phyloP scores from a whole-genome alignment of 139 green algal genomes.

The Tetraselmis striata region DNA sequence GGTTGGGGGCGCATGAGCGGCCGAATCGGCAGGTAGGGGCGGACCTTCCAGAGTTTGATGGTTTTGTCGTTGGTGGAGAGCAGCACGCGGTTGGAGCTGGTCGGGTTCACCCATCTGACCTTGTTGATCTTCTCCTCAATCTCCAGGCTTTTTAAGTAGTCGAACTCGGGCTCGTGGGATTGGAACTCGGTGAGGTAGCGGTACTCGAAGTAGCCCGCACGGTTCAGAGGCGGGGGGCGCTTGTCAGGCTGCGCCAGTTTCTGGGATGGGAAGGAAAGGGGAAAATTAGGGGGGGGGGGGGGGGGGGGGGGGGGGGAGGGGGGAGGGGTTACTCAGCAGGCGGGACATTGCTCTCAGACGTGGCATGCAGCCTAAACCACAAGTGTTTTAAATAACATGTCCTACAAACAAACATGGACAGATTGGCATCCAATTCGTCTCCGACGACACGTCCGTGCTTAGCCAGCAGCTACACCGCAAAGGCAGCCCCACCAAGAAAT shows the following conservation, averaged over 20 bases:
- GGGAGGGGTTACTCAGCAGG: too few relatives aligned
- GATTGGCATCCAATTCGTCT: too few relatives aligned
- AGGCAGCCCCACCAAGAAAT: too few relatives aligned
- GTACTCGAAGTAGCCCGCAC: slow-evolving; percentile 63
- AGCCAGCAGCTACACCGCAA: too few relatives aligned
- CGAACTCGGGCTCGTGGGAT: slow-evolving; percentile 97
- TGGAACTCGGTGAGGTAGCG: slow-evolving; percentile 98
- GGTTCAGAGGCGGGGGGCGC: background rate
- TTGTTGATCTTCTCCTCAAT: slow-evolving; percentile 99
- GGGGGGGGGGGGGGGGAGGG: slow-evolving; percentile 21
- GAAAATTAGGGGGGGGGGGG: too few relatives aligned
- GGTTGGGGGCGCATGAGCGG: too few relatives aligned
- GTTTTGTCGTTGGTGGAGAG: slow-evolving; percentile 97
- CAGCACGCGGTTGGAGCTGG: slow-evolving; percentile 57
- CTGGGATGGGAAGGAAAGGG: background rate
- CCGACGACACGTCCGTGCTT: too few relatives aligned
- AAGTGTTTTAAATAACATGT: too few relatives aligned
- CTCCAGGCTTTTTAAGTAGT: slow-evolving; percentile 97
- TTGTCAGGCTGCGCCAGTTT: background rate
- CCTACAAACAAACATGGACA: too few relatives aligned
- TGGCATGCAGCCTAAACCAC: too few relatives aligned
- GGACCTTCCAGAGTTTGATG: slow-evolving; percentile 97
- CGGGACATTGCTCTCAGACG: too few relatives aligned
- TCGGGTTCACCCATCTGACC: slow-evolving; percentile 70
- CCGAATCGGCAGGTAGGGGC: too few relatives aligned